Percentiles rank a stretch among this genome's conserved stretches.
Evolutionary conservation across 805 yeast species (phyloP).

Genomic region (Yamadazyma laniorum): DNA sequence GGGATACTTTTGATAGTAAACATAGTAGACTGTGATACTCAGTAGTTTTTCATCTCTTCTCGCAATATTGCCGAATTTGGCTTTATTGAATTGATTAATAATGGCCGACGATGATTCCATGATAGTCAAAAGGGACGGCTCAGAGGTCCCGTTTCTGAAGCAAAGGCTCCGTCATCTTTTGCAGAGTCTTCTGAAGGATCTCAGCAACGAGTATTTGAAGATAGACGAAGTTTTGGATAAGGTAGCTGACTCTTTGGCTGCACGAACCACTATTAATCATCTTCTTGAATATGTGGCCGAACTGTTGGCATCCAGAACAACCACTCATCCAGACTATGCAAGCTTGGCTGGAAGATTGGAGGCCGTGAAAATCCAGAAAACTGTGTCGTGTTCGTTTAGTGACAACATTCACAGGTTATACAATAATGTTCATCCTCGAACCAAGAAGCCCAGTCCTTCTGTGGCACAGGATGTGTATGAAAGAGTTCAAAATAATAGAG

Average conservation of each 20-base stretch:
- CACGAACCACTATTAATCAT: constrained; percentile 16
- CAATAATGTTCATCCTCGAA: constrained; percentile 24
- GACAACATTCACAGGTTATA: constrained; percentile 22
- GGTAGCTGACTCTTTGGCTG: constrained; percentile 21
- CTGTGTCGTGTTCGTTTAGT: constrained; percentile 21
- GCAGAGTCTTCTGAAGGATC: constrained; percentile 11
- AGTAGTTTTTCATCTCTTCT: too few species aligned
- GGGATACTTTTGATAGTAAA: too few species aligned
- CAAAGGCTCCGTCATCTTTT: constrained; percentile 13
- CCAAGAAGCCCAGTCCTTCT: constrained; percentile 40
- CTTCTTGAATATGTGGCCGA: constrained; percentile 32
- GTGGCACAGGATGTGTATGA: constrained; percentile 64
- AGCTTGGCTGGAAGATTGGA: constrained; percentile 38
- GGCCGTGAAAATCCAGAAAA: constrained; percentile 26
- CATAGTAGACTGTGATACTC: too few species aligned
- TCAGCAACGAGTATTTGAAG: constrained; percentile 15
- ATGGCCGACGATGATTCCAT: neutral
- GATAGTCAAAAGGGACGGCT: constrained; percentile 11
- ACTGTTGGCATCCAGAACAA: constrained; percentile 31
- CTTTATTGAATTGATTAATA: too few species aligned
- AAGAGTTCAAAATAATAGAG: constrained; percentile 61
- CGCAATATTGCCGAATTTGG: too few species aligned
- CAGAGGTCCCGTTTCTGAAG: constrained; percentile 9
- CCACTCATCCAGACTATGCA: constrained; percentile 36
- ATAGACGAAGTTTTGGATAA: constrained; percentile 17